Base-by-base conservation (phyloP, 2,329 filamentous ascomycete species). In the Calonectria leucothoes region DNA sequence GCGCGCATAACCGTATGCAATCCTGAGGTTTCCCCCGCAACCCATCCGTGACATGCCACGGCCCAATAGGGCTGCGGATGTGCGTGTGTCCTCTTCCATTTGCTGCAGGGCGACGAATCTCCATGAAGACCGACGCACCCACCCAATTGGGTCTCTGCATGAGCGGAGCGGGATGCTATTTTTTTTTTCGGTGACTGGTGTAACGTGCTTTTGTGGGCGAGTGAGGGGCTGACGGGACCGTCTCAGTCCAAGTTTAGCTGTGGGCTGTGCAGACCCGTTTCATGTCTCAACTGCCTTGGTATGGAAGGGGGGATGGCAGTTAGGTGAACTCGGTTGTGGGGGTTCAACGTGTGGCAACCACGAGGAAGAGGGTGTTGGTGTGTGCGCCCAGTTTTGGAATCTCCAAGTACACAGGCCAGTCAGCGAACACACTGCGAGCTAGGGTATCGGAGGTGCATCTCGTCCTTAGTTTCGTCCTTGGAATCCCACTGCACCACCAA, bases 91-190 rank as follows among this genome's bases (percentile, higher is more conserved):
- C 39, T 72, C 72, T 74, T 71, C 69, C 75, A 71, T 72, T 73
- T 73, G 69, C 73, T 75, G 71, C 70, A 77, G 73, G 72, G 71
- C 70, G 70, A 74, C 68, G 51, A 80, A 75, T 77, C 66, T 57
- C 55, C 70, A 72, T 73, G 70, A 75, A 67, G 49, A 71, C 73
- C 70, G 61, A 71, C 42, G 12, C 12, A 77, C 76, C 76, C 12
- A 77, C 76, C 76, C 76, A 78, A 80, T 80, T 80, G 76, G 78
- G 39, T n/a, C 23, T 33, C 39, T 69, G 65, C 45, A 49, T 51
- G 72, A 76, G 67, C 71, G 59, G 57, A 55, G 55, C 57, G 48
- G 57, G 57, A 66, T 66, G 25, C 29, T 31, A 23, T 55, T 42
- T 45, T 45, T 37, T 42, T 66, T 64, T 31, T 42, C 45, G 31